Evolutionary conservation across 2,329 filamentous ascomycete species (phyloP), one percentile per base, ranked within the genome.

Genomic region (Pseudonectria buxi): DNA sequence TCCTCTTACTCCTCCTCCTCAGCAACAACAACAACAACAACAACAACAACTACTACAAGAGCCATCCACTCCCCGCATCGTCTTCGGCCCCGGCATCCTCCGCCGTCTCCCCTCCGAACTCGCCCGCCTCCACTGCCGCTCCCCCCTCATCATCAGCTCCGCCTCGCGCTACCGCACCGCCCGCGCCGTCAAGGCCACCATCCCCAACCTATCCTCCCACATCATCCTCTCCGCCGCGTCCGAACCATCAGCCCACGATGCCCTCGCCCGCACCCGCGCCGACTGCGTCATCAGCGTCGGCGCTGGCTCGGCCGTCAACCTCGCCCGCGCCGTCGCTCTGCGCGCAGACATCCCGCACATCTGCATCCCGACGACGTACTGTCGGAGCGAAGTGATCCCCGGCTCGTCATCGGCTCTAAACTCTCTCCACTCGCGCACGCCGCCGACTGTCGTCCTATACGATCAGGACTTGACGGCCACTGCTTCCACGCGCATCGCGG

Each of bases 251-350:
- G 48, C 58, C 13, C 51, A 54, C 31, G 51, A 55, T 14, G 53
- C 51, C 7, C 41, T 58, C 14, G 35, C 47, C 5, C 46, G 51
- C 12, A 51, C 60, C 6, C 35, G 51, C 6, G 58, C 57, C 4
- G 78, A 82, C 53, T 68, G 68, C 18, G 63, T 81, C 26, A 61
- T 81, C 29, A 78, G 73, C 27, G 72, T 82, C 40, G 78, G 78
- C 5, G 76, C 77, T 33, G 74, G 76, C 18, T 78, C 73, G 35
- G 78, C 76, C 3, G 74, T 78, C 34, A 75, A 74, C 2, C 56
- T 82, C 14, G 74, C 74, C 3, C 72, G 74, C 44, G 68, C 71
- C 1, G 67, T 78, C 34, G 67, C 65, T 30, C 58, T 71, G 31
- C 64, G 69, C 28, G 75, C 72, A 24, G 65, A 64, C 0, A 59